Evolutionary conservation across 2,329 filamentous ascomycete species (phyloP), one percentile per base, ranked within the genome.

Genomic region (Orbilia oligospora): DNA sequence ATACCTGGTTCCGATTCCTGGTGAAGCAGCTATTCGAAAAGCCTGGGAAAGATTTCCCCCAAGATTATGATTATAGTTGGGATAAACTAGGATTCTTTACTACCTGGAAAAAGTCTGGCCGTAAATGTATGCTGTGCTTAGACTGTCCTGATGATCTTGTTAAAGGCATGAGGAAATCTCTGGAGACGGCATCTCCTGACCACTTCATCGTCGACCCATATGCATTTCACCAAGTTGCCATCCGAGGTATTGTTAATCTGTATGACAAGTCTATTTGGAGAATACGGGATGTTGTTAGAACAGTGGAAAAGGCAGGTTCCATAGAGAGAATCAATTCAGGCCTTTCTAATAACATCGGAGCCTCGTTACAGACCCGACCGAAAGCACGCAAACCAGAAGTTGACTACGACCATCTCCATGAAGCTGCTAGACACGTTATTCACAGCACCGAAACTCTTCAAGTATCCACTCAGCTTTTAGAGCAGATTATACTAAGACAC

Each of bases 241-340:
- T 77, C 8, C 18, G 61, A 63, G 67, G 61, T 0, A 49, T 71
- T 5, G 73, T 77, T n/a, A 44, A 77, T n/a, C 8, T 77, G 14
- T 77, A 53, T 27, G 73, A 77, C 41, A 56, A 68, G 51, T 77
- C 73, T 1, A 71, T 77, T 3, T 77, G 73, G 73, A 71, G 36
- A 44, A 24, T 77, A 20, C 67, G 73, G 41, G 67, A 77, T 48
- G 73, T 77, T 14, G 67, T 77, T 5, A 61, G 73, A 36, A 18
- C 58, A 12, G 61, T 77, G 20, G 73, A 77, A 77, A 77, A 77
- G 73, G 73, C 73, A 77, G 73, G 73, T 77, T 24, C 30, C 10
- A 33, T 41, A 20, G n/a, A 66, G 33, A 67, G 38, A 22, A 14
- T 53, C 30, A 22, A 44, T n/a, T 44, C 38, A 46, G 55, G 36